Conservation (phyloP, 352 stramenopile genomes). For the Peronospora destructor region DNA sequence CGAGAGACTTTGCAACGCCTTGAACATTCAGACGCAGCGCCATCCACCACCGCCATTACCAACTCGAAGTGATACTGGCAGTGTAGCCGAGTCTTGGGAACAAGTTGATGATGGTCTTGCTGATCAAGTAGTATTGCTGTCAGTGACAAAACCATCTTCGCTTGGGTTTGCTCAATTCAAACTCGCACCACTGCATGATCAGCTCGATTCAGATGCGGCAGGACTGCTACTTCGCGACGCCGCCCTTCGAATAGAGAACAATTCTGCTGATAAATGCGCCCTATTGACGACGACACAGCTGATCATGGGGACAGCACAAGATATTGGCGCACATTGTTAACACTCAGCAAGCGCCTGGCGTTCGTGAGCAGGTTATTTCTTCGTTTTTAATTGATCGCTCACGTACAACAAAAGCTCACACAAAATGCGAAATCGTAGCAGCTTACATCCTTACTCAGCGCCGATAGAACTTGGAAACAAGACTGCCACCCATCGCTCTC, state of each 20-base stretch:
- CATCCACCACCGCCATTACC: neutral
- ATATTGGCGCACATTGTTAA: constrained; percentile 5
- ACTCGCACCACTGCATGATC: constrained; percentile 16
- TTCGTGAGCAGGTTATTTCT: constrained; percentile 19
- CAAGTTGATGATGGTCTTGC: constrained; percentile 8
- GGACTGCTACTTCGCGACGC: constrained; percentile 19
- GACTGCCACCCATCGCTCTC: constrained; percentile 10
- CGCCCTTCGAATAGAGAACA: constrained; percentile 11
- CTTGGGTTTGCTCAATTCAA: constrained; percentile 37
- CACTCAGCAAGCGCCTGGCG: neutral
- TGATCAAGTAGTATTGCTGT: constrained; percentile 1
- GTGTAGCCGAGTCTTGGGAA: constrained; percentile 27
- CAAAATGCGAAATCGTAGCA: constrained; percentile 25
- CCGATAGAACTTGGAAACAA: constrained; percentile 13
- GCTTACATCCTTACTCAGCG: constrained; percentile 15
- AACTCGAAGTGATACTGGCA: neutral
- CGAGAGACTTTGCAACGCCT: constrained; percentile 28
- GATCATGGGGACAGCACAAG: constrained; percentile 9
- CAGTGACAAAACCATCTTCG: constrained; percentile 5
- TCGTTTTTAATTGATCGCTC: constrained; percentile 26
- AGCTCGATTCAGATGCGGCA: constrained; percentile 16
- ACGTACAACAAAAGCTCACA: constrained; percentile 19
- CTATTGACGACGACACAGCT: constrained; percentile 6
- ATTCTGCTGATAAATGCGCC: constrained; percentile 1
- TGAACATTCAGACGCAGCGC: constrained; percentile 43